Base-by-base conservation (phyloP, 495 filamentous ascomycete species). In the Entonaema liquescens region DNA sequence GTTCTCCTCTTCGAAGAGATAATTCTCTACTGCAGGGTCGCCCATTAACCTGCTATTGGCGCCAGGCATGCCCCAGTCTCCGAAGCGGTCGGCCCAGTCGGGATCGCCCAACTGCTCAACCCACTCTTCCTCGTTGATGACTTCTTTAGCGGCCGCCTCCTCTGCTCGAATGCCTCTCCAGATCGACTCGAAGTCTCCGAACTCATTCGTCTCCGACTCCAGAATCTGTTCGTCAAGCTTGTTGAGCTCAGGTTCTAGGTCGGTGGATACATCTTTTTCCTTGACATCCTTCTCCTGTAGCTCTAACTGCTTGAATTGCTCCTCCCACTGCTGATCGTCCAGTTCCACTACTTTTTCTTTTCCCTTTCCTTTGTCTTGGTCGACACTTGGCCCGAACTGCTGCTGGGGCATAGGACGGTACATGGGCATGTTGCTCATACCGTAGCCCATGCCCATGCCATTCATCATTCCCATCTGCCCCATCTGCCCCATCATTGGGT, bases 1-100 rank as follows among this genome's bases (percentile, higher is more conserved):
- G 77, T 99, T 98, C 44, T 97, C 90, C 71, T 94, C 88, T 78
- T 99, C 95, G 73, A 98, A 98, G 74, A 96, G 87, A 78, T 99
- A 99, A 61, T 95, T 90, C 57, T 94, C 93, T 26, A 95, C 80
- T 54, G 90, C 85, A 15, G 92, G 93, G 73, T 94, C 92, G 7
- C 84, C 84, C 72, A 87, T 82, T 0, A 88, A 83, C 38, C 85
- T 84, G 73, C 86, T 86, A 25, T 88, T 82, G 38, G 81, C 86
- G 69, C 81, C 83, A 17, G 82, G 71, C 52, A 79, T 59, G 54
- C 76, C 72, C 77, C 82, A 83, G 65, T 75, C 76, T 15, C 78
- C 73, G 73, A 95, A 92, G 60, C 89, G 86, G 62, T 92, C 89
- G 86, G 89, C 90, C 67, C 90, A 86, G 59, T 90, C 87, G 47